Evolutionary conservation across 108 stramenopile species (phyloP).

Genomic region (Cyclotella choctawhatcheeana): DNA sequence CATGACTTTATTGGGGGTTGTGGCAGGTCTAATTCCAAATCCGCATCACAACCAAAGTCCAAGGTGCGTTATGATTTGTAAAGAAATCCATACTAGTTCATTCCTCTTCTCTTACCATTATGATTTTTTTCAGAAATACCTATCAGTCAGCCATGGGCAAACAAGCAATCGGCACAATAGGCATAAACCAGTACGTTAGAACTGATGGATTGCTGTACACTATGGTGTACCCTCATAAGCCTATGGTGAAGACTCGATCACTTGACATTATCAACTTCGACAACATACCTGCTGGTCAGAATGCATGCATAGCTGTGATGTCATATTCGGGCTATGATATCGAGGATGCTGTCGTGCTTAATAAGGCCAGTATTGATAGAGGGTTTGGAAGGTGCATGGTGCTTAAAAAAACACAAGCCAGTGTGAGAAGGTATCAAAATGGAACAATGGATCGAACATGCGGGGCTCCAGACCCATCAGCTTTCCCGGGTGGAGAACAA

Average conservation of each 20-base stretch:
- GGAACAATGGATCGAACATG: constrained; percentile 90
- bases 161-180: constrained; percentile 98
- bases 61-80: constrained; percentile 32
- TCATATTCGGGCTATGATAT: constrained; percentile 99
- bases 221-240: constrained; percentile 98
- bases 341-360: constrained; percentile 98
- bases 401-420: constrained; percentile 82
- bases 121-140: constrained; percentile 66
- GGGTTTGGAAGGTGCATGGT: constrained; percentile 98
- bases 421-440: constrained; percentile 93
- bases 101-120: not conserved
- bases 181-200: constrained; percentile 95
- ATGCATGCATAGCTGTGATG: constrained; percentile 98
- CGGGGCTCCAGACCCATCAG: constrained; percentile 74
- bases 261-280: constrained; percentile 97
- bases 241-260: constrained; percentile 95
- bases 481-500: constrained; percentile 74
- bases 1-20: constrained; percentile 96
- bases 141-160: constrained; percentile 99
- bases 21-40: constrained; percentile 96
- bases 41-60: constrained; percentile 99
- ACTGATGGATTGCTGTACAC: constrained; percentile 97
- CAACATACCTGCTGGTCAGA: constrained; percentile 97
- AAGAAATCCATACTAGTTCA: not conserved
- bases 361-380: constrained; percentile 97